A percentile compares a stretch with the other conserved stretches of the same genome.
phyloP scores from a whole-genome alignment of 2,329 filamentous ascomycete genomes.

The Ascomycota sp. region DNA sequence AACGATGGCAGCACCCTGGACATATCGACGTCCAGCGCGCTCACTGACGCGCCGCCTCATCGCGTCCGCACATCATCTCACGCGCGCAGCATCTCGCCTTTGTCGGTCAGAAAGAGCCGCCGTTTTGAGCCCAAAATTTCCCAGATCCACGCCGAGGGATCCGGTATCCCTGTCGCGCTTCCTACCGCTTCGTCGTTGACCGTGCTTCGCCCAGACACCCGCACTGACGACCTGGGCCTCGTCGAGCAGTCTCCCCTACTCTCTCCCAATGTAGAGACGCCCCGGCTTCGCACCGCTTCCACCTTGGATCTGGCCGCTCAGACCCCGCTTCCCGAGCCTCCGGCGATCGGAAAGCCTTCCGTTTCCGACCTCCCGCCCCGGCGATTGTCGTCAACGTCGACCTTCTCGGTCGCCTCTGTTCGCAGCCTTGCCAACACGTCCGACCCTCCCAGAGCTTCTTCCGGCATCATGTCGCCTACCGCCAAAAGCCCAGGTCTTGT shows the following conservation, averaged over 20 bases:
- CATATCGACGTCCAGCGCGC: not conserved
- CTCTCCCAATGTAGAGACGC: slow-evolving; percentile 27
- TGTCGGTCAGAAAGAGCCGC: slow-evolving; percentile 31
- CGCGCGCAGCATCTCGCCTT: slow-evolving; percentile 23
- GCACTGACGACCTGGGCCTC: slow-evolving; percentile 16
- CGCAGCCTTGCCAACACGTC: slow-evolving; percentile 28
- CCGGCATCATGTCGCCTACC: slow-evolving; percentile 21
- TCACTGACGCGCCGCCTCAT: not conserved
- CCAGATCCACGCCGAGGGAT: slow-evolving; percentile 33
- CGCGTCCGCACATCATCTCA: slow-evolving; percentile 8
- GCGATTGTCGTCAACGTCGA: slow-evolving; percentile 51
- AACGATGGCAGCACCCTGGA: not conserved
- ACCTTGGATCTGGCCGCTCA: slow-evolving; percentile 7
- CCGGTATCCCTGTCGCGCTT: slow-evolving; percentile 42
- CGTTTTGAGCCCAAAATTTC: slow-evolving; percentile 39
- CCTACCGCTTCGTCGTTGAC: slow-evolving; percentile 28
- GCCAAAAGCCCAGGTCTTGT: slow-evolving; percentile 17
- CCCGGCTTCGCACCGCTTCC: slow-evolving; percentile 18
- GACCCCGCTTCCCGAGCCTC: slow-evolving; percentile 25
- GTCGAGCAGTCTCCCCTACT: slow-evolving; percentile 20
- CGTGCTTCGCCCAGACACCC: slow-evolving; percentile 19
- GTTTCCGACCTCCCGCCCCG: slow-evolving; percentile 34
- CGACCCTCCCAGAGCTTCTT: slow-evolving; percentile 5
- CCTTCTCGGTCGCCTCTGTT: slow-evolving; percentile 48
- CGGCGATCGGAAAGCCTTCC: slow-evolving; percentile 24